Base-by-base conservation (phyloP, 805 yeast genomes). In the Candida schatavii region DNA sequence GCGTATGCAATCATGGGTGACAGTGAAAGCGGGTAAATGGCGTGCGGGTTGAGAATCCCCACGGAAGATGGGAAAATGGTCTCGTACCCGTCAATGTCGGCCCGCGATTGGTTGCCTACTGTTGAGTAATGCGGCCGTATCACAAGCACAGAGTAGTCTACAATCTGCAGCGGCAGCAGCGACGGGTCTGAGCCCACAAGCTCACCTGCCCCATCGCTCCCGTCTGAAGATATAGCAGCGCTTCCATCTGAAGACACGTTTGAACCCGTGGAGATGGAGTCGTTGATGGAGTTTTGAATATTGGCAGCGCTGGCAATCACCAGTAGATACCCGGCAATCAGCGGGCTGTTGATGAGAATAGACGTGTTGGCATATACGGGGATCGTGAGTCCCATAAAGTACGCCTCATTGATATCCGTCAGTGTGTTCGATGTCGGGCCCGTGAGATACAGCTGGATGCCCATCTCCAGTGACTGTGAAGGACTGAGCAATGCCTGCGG, bases 281-380 rank as follows among this genome's bases (percentile, higher is more conserved):
- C 55, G 37, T 52, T 52, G 13, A 61, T 52, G 1, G 74, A 66
- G 11, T 31, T 33, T 38, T 59, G 66, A 37, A 70, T 56, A 37
- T 54, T 56, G 14, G 49, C 46, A 2, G 72, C 71, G 41, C 48
- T 57, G n/a, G 69, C 62, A 7, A 70, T 41, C 7, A 86, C 77
- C 0, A 93, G 76, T 31, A 88, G 51, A 58, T 80, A 89, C 0
- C 96, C 96, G 2, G 81, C 74, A 5, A 86, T 66, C 18, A 75
- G 71, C 3, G 84, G 80, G 13, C 72, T 66, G n/a, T 72, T 63
- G 18, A 83, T 62, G 33, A 82, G 62, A 18, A 86, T 82, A 2
- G 95, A 83, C n/a, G 82, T 72, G 49, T 85, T 83, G 14, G 88
- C 77, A 51, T 73, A 82, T 2, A 89, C 75, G 0, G 96, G 93